Evolutionary conservation across 495 filamentous ascomycete species (phyloP).

Genomic region (Penicillium nucicola): DNA sequence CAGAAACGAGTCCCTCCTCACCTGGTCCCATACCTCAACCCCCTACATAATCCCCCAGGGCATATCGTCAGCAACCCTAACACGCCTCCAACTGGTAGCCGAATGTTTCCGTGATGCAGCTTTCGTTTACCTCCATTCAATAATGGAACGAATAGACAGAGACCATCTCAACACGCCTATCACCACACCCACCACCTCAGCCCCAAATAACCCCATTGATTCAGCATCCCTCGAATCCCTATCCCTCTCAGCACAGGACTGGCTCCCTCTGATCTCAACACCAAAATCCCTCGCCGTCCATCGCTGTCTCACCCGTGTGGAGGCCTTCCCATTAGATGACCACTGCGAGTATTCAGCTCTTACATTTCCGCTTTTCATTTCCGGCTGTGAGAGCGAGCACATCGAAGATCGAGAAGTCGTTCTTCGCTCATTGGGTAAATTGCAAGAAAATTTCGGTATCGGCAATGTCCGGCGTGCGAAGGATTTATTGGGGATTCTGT

Average conservation of each 20-base stretch:
- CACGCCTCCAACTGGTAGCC: constrained; percentile 41
- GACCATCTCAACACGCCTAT: background rate
- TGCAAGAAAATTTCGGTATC: constrained; percentile 42
- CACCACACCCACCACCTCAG: background rate
- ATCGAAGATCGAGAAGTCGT: constrained; percentile 26
- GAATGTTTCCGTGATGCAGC: constrained; percentile 44
- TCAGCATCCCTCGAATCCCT: background rate
- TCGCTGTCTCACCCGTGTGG: constrained; percentile 27
- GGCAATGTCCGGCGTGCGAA: constrained; percentile 40
- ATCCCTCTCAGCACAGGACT: background rate
- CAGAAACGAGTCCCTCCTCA: constrained; percentile 37
- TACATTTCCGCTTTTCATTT: constrained; percentile 43
- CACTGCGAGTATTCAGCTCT: constrained; percentile 44
- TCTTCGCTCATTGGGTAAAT: constrained; percentile 22
- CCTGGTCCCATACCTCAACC: constrained; percentile 32
- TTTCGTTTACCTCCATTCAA: constrained; percentile 43
- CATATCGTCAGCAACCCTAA: constrained; percentile 26
- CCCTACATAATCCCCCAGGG: constrained; percentile 34
- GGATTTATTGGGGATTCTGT: constrained; percentile 36
- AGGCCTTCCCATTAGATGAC: constrained; percentile 29
- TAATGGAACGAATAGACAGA: constrained; percentile 29
- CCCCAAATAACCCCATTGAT: background rate
- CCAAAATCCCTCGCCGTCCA: constrained; percentile 31
- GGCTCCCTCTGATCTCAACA: constrained; percentile 20
- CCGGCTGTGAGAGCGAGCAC: constrained; percentile 33